phyloP scores from a whole-genome alignment of 2,329 filamentous ascomycete genomes.

The Penicillium decumbens region DNA sequence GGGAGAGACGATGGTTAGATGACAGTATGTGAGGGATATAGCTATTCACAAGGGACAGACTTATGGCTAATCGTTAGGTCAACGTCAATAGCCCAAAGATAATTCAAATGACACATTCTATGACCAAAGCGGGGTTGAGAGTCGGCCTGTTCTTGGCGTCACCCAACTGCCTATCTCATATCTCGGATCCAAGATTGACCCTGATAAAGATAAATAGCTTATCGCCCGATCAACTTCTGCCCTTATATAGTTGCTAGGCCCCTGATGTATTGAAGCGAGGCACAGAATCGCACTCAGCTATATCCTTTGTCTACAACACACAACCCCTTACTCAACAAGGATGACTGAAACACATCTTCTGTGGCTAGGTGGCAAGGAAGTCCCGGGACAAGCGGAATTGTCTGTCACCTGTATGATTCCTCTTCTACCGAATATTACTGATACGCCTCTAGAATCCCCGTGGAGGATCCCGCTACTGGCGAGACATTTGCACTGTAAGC shows the following conservation, averaged over 20 bases:
- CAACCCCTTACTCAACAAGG: background rate
- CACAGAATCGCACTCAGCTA: background rate
- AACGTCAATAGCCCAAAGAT: background rate
- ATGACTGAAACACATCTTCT: slow-evolving; percentile 5
- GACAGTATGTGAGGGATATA: no score
- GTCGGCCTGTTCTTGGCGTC: background rate
- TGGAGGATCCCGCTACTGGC: slow-evolving; percentile 19
- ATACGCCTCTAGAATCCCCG: slow-evolving; percentile 8
- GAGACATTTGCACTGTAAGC: slow-evolving; percentile 19
- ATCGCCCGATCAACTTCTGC: background rate
- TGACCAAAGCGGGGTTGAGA: background rate
- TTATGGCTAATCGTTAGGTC: no score
- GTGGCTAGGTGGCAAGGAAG: slow-evolving; percentile 19
- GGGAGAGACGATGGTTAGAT: background rate
- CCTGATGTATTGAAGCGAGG: background rate
- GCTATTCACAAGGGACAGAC: no score
- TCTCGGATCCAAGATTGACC: no score
- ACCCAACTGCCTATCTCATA: background rate
- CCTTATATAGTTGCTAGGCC: no score
- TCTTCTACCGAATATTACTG: background rate
- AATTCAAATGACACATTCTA: background rate
- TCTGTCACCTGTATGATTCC: background rate
- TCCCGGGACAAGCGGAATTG: slow-evolving; percentile 9
- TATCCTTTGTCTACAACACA: background rate
- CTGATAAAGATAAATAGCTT: background rate